Conservation (phyloP, 176 grass and related monocot genomes). For the Urochloa ruziziensis region DNA sequence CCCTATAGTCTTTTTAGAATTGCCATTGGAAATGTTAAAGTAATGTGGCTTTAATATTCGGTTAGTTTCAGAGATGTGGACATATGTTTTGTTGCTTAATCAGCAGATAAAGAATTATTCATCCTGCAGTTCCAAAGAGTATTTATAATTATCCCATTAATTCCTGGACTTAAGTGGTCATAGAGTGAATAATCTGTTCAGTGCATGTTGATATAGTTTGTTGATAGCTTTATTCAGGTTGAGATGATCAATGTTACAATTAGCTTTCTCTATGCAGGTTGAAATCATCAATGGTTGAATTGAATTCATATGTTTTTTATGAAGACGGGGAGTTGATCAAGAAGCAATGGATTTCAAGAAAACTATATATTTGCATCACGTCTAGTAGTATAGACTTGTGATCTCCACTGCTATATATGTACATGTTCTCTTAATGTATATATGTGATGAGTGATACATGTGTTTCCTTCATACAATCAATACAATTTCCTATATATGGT, state of each 20-base stretch:
- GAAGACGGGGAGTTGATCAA: not conserved
- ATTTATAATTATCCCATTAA: too few species aligned
- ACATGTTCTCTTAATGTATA: too few species aligned
- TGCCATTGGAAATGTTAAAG: too few species aligned
- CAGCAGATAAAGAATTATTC: too few species aligned
- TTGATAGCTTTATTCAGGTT: not conserved
- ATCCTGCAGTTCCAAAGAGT: too few species aligned
- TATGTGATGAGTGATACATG: not conserved
- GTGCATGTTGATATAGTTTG: not conserved
- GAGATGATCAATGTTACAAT: not conserved
- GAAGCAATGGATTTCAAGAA: not conserved
- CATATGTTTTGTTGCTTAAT: too few species aligned
- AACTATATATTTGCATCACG: not conserved
- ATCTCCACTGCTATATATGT: not conserved
- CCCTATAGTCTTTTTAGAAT: too few species aligned
- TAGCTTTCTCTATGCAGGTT: not conserved
- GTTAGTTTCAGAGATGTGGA: too few species aligned
- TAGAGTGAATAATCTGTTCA: not conserved
- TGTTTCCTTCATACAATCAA: not conserved
- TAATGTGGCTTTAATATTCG: too few species aligned
- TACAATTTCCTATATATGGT: not conserved
- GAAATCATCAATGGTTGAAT: too few species aligned
- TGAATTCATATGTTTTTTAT: too few species aligned
- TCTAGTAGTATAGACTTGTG: not conserved
- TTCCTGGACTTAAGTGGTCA: not conserved